Conservation (phyloP, 768 basidiomycete genomes). For the Amylocystis lapponica region DNA sequence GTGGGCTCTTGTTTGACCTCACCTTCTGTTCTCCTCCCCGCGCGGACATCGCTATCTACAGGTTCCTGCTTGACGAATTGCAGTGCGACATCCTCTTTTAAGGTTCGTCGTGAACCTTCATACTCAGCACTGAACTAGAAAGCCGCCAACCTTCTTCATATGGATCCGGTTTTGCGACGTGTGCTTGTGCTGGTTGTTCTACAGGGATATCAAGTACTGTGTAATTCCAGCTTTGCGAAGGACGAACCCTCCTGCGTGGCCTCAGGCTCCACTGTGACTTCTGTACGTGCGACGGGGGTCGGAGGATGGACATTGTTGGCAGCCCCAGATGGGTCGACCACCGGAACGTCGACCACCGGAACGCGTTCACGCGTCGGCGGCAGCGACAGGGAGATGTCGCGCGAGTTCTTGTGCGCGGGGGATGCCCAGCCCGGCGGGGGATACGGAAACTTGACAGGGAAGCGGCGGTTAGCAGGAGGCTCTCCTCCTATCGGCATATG, state of each 20-base stretch:
- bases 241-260: neutral
- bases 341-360: constrained; percentile 1
- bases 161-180: constrained; percentile 15
- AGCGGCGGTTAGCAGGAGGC: constrained; percentile 4
- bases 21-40: constrained; percentile 8
- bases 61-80: constrained; percentile 9
- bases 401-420: constrained; percentile 8
- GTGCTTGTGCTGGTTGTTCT: neutral
- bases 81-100: constrained; percentile 11
- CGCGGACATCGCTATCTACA: neutral
- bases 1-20: constrained; percentile 6
- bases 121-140: neutral
- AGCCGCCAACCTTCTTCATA: constrained; percentile 17
- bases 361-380: constrained; percentile 12
- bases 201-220: neutral
- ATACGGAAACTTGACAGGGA: constrained; percentile 20
- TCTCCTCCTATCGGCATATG: constrained; percentile 10
- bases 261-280: neutral
- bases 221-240: neutral
- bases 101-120: no score
- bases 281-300: neutral
- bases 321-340: neutral
- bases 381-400: constrained; percentile 12
- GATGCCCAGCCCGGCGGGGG: constrained; percentile 17
- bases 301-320: constrained; percentile 9